Conservation (phyloP, 2,329 filamentous ascomycete genomes). For the Ramularia endophylla region DNA sequence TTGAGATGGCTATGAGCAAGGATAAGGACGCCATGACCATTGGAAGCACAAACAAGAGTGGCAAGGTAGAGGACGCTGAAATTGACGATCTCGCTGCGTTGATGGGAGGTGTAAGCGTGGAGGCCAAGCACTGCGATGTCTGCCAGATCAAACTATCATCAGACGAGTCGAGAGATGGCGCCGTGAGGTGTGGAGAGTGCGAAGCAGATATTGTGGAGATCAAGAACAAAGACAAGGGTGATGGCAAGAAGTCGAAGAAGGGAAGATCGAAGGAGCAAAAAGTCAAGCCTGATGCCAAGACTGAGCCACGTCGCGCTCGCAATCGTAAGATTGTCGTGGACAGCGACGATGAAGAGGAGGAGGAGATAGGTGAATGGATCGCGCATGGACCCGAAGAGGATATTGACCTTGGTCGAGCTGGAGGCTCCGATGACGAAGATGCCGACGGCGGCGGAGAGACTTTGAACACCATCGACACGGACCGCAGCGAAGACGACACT, state of each 20-base stretch:
- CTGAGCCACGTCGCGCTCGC: slow-evolving; percentile 31
- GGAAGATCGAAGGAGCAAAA: slow-evolving; percentile 21
- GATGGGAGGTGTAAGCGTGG: slow-evolving; percentile 76
- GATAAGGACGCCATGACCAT: slow-evolving; percentile 79
- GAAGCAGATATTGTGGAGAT: slow-evolving; percentile 63
- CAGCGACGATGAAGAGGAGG: slow-evolving; percentile 50
- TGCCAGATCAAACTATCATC: slow-evolving; percentile 65
- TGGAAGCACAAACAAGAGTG: slow-evolving; percentile 39
- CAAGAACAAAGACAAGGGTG: slow-evolving; percentile 42
- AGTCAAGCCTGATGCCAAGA: slow-evolving; percentile 24
- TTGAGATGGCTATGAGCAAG: slow-evolving; percentile 76
- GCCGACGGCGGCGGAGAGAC: slow-evolving; percentile 81
- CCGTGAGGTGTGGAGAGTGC: slow-evolving; percentile 66
- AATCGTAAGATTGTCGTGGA: slow-evolving; percentile 55
- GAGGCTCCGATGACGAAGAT: slow-evolving; percentile 81
- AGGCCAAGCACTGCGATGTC: slow-evolving; percentile 73
- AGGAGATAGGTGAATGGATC: slow-evolving; percentile 66
- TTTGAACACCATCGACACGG: slow-evolving; percentile 66
- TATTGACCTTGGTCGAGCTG: slow-evolving; percentile 54
- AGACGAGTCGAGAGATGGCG: slow-evolving; percentile 48
- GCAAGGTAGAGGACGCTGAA: slow-evolving; percentile 53
- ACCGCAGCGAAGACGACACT: slow-evolving; percentile 50
- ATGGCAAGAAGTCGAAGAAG: slow-evolving; percentile 22
- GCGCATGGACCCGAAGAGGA: slow-evolving; percentile 63
- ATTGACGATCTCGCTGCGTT: slow-evolving; percentile 80